These are phyloP conservation scores for Brettanomyces nanus DNA, from an alignment of 805 yeast species.

Conservation along the genomic window DNA sequence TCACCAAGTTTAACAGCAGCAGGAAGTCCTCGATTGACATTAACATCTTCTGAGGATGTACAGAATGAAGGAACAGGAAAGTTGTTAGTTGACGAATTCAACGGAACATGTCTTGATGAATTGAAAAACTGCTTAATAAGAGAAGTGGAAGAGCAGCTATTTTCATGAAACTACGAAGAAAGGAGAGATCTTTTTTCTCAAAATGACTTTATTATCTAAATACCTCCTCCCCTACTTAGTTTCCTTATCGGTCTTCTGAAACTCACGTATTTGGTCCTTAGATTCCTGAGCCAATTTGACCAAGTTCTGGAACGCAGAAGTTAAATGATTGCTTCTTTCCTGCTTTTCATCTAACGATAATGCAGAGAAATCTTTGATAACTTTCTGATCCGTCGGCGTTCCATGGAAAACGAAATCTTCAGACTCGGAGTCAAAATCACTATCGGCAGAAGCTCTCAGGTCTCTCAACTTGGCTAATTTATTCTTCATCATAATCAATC, in stretches of 20 bases:
- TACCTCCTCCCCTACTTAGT: background rate
- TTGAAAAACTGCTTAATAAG: background rate
- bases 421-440: conserved; percentile 23
- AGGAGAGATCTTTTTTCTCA: no score
- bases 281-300: conserved; percentile 25
- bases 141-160: background rate
- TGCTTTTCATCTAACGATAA: conserved; percentile 4
- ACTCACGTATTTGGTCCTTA: conserved; percentile 22
- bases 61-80: no score
- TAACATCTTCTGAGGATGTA: no score
- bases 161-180: no score
- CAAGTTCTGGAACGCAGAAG: conserved; percentile 24
- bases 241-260: conserved; percentile 18
- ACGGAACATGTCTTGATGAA: background rate
- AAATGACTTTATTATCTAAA: background rate
- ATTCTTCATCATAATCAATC: conserved; percentile 74
- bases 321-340: conserved; percentile 20
- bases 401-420: conserved; percentile 26
- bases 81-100: background rate
- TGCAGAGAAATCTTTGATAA: conserved; percentile 25
- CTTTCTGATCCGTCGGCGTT: conserved; percentile 33
- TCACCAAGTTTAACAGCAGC: background rate
- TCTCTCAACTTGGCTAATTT: conserved; percentile 64
- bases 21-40: background rate
- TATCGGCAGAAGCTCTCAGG: conserved; percentile 47